These are phyloP conservation scores for Mortierella sp. DNA, from an alignment of 371 early-diverging fungal genomes.

Conservation along the genomic window DNA sequence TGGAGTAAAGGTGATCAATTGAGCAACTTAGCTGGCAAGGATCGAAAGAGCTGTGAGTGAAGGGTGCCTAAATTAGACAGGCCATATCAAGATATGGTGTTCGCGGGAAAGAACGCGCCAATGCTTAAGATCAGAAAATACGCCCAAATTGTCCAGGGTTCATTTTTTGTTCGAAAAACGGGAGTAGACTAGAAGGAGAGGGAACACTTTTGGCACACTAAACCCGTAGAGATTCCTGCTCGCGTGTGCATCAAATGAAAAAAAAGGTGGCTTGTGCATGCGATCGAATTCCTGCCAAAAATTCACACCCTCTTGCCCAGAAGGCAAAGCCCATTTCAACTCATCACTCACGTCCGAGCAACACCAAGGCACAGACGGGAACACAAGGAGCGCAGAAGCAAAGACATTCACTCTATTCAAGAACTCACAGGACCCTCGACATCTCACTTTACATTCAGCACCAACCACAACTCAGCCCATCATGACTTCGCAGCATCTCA, in stretches of 20 bases:
- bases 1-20: no score
- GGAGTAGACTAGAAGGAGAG: not conserved
- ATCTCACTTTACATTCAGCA: not conserved
- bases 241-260: not conserved
- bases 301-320: not conserved
- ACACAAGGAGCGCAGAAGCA: not conserved
- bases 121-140: not conserved
- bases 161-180: not conserved
- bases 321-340: not conserved
- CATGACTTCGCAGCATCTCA: constrained; percentile 85
- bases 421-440: not conserved
- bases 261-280: constrained; percentile 4
- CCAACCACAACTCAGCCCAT: not conserved
- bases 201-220: no score
- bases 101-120: no score
- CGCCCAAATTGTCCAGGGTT: not conserved
- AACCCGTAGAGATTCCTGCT: not conserved
- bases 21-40: no score
- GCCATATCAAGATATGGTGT: no score
- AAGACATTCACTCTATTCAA: not conserved
- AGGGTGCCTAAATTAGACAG: no score
- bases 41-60: no score
- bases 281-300: not conserved
- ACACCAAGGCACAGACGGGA: not conserved
- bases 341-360: not conserved